Percentiles rank a stretch among this genome's conserved stretches.
These are phyloP conservation scores for Penicillium fuscoglaucum DNA, from an alignment of 2,329 filamentous ascomycete species.

Conservation along the genomic window DNA sequence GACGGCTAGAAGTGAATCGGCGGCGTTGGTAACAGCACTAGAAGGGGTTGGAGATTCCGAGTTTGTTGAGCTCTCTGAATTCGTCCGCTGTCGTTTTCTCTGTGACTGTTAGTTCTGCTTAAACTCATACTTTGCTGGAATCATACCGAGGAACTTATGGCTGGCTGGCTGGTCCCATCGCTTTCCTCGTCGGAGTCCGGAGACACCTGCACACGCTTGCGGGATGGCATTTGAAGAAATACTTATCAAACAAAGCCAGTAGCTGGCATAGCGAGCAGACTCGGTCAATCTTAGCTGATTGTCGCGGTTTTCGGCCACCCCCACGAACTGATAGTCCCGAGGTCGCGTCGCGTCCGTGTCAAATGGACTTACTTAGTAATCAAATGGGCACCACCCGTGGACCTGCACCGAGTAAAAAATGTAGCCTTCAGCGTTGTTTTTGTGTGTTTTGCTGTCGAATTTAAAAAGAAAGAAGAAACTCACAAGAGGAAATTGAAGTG, in stretches of 20 bases:
- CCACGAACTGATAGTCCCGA: neutral
- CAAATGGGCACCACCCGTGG: neutral
- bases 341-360: constrained; percentile 3
- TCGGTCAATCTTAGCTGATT: neutral
- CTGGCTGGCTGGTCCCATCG: constrained; percentile 28
- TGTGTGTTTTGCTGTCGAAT: neutral
- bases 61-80: neutral
- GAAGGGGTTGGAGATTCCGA: constrained; percentile 16
- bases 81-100: constrained; percentile 45
- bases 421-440: neutral
- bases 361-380: constrained; percentile 5
- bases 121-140: constrained; percentile 6
- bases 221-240: constrained; percentile 40
- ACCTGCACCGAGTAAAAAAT: neutral
- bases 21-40: constrained; percentile 18
- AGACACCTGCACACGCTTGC: constrained; percentile 42
- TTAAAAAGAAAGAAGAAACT: neutral
- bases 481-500: too few species aligned
- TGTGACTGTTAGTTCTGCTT: constrained; percentile 17
- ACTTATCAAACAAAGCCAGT: neutral
- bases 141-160: constrained; percentile 33
- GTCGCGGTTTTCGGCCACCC: neutral
- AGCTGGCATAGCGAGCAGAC: neutral
- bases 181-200: constrained; percentile 34
- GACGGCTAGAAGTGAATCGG: constrained; percentile 17